These are phyloP conservation scores for Handroanthus guayacan DNA, from an alignment of 257 asterid genomes.

Conservation along the genomic window DNA sequence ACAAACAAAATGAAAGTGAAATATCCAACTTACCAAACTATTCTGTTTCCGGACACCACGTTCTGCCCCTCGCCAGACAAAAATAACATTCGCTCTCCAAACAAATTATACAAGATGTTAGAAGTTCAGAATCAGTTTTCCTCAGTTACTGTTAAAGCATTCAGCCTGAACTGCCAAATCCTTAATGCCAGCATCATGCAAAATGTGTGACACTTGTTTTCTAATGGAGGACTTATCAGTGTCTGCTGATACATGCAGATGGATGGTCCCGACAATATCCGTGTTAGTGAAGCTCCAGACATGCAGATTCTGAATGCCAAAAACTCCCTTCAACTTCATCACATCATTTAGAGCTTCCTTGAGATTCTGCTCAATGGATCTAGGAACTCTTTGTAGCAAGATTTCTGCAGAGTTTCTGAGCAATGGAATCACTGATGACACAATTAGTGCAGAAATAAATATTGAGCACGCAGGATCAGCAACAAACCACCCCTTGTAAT, in stretches of 20 bases:
- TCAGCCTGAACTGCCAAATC: constrained; percentile 87
- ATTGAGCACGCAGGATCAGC: constrained; percentile 98
- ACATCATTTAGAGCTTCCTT: constrained; percentile 60
- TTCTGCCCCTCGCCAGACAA: constrained; percentile 32
- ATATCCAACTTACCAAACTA: constrained; percentile 31
- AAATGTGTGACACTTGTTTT: constrained; percentile 53
- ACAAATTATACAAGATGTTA: constrained; percentile 29
- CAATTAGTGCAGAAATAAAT: constrained; percentile 80
- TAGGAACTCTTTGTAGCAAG: constrained; percentile 91
- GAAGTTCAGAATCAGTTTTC: constrained; percentile 22
- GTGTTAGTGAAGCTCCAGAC: constrained; percentile 90
- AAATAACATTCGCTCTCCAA: constrained; percentile 2
- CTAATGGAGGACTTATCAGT: constrained; percentile 56
- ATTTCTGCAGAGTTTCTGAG: constrained; percentile 92
- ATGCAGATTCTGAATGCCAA: constrained; percentile 75
- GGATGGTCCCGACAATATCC: constrained; percentile 84
- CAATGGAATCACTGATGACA: constrained; percentile 86
- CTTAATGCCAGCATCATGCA: constrained; percentile 75
- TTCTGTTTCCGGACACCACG: constrained; percentile 14
- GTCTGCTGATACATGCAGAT: constrained; percentile 74
- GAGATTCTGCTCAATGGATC: constrained; percentile 69
- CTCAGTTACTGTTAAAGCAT: constrained; percentile 46
- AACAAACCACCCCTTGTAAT: constrained; percentile 95
- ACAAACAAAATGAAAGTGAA: constrained; percentile 27
- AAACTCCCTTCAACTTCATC: constrained; percentile 68